These are phyloP conservation scores for Pisolithus microcarpus DNA, from an alignment of 768 basidiomycete genomes.

Conservation along the genomic window DNA sequence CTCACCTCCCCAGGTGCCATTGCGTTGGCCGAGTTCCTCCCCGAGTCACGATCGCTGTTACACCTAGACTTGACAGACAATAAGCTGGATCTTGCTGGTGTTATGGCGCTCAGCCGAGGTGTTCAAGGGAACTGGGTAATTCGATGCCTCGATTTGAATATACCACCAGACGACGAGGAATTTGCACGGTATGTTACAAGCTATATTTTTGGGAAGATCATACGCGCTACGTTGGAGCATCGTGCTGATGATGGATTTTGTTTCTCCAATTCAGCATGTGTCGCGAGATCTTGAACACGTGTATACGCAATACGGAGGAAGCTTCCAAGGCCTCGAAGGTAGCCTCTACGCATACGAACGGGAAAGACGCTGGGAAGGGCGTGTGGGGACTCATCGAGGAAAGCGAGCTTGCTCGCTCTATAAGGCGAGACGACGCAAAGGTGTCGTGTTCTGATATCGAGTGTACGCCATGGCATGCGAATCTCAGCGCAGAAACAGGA, in stretches of 20 bases:
- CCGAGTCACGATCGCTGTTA: constrained; percentile 77
- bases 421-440: constrained; percentile 45
- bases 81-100: constrained; percentile 77
- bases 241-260: not conserved
- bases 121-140: constrained; percentile 79
- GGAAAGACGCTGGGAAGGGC: constrained; percentile 56
- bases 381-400: constrained; percentile 85
- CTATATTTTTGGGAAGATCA: no score
- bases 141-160: constrained; percentile 89
- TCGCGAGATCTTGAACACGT: constrained; percentile 83
- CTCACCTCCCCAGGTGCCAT: constrained; percentile 85
- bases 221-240: not conserved
- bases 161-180: constrained; percentile 78
- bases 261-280: constrained; percentile 50
- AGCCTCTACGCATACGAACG: constrained; percentile 25
- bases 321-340: constrained; percentile 41
- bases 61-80: constrained; percentile 90
- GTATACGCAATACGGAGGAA: constrained; percentile 89
- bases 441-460: constrained; percentile 39
- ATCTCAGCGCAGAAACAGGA: not conserved
- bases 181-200: constrained; percentile 46
- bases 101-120: constrained; percentile 85
- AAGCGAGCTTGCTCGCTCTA: constrained; percentile 69
- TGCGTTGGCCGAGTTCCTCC: constrained; percentile 91
- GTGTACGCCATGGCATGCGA: not conserved